A percentile compares a stretch with the other conserved stretches of the same genome.
Evolutionary conservation across 2,329 filamentous ascomycete species (phyloP).

Genomic region (Fusarium coffeatum): DNA sequence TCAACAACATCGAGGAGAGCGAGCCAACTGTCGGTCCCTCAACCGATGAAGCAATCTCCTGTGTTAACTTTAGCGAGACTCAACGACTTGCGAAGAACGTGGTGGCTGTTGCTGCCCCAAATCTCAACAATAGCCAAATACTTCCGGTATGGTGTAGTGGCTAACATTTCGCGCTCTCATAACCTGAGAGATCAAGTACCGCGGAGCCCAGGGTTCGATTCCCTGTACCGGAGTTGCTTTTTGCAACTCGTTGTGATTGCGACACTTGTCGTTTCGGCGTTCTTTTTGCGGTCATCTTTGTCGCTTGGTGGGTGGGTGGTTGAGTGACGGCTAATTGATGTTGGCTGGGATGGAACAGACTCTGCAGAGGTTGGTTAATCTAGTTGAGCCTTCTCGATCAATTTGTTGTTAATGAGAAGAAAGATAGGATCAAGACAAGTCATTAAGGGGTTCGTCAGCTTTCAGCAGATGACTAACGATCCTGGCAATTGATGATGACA

Average conservation of each 20-base stretch:
- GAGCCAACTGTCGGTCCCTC: fast-evolving
- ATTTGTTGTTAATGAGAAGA: neutral
- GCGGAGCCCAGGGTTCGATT: no score
- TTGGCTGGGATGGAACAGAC: no score
- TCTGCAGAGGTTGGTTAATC: no score
- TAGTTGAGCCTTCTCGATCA: no score
- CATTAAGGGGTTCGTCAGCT: neutral
- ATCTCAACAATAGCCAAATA: no score
- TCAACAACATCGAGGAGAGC: neutral
- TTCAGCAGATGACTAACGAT: neutral
- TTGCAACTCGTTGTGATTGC: neutral
- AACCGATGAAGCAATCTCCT: neutral
- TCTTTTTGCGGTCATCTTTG: neutral
- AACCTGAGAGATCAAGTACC: no score
- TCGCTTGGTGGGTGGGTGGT: no score
- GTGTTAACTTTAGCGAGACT: fast-evolving
- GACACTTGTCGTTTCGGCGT: neutral
- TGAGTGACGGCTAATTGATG: no score
- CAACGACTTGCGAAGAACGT: neutral
- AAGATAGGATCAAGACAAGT: neutral
- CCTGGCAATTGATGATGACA: neutral
- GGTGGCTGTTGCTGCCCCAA: neutral
- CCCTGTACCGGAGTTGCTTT: neutral
- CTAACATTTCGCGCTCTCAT: constrained; percentile 49
- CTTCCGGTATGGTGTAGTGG: constrained; percentile 51